These are phyloP conservation scores for Kwoniella sp. DNA, from an alignment of 768 basidiomycete genomes.

Conservation along the genomic window DNA sequence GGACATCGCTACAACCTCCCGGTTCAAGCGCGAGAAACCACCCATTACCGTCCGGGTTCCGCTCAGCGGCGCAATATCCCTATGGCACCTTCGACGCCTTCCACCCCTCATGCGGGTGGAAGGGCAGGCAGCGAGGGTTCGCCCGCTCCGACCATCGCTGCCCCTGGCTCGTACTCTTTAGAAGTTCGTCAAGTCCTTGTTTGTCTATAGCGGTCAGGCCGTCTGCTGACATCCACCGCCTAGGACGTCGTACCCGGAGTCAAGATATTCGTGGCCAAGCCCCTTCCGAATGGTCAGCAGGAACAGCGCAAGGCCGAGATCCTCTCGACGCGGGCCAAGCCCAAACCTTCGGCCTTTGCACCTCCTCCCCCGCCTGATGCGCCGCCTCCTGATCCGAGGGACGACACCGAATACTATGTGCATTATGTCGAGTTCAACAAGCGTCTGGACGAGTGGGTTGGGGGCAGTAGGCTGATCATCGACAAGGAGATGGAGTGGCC, in stretches of 20 bases:
- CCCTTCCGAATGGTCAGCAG: constrained; percentile 64
- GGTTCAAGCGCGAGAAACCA: too few relatives aligned
- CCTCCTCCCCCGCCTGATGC: constrained; percentile 50
- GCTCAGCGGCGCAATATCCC: constrained; percentile 1
- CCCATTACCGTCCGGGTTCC: too few relatives aligned
- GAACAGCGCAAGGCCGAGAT: constrained; percentile 96
- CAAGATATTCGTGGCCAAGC: constrained; percentile 86
- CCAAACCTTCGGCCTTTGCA: constrained; percentile 51
- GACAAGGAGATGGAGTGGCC: constrained; percentile 91
- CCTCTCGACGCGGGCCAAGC: constrained; percentile 86
- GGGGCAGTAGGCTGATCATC: constrained; percentile 78
- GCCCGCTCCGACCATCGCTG: constrained; percentile 36
- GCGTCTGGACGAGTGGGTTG: constrained; percentile 95
- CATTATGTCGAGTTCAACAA: constrained; percentile 99
- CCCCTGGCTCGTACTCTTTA: constrained; percentile 41
- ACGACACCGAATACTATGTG: constrained; percentile 89
- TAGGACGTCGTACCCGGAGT: constrained; percentile 88
- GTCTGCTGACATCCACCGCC: not conserved
- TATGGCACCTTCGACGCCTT: constrained; percentile 45
- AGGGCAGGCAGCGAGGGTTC: constrained; percentile 34
- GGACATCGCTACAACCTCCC: not conserved
- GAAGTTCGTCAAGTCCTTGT: constrained; percentile 27
- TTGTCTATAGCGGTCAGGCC: not conserved
- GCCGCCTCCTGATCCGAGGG: constrained; percentile 61
- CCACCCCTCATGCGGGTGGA: constrained; percentile 27